Percentiles rank a stretch among this genome's conserved stretches.
phyloP scores from a whole-genome alignment of 1,284 basidiomycete genomes.

The Malassezia yamatoensis region DNA sequence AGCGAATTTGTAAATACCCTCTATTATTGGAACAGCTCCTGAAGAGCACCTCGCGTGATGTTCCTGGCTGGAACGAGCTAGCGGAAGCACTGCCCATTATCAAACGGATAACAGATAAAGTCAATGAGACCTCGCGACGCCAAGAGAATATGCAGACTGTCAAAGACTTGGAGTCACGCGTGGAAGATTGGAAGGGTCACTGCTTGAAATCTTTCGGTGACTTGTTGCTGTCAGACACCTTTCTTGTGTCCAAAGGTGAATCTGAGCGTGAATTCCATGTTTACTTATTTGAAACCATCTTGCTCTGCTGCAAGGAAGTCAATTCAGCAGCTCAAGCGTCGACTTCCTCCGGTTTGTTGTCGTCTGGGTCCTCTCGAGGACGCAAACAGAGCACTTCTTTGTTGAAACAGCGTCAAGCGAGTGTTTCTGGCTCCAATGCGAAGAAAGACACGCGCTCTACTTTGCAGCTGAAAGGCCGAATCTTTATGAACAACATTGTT shows the following conservation, averaged over 20 bases:
- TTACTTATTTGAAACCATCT: slow-evolving; percentile 97
- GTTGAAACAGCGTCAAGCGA: slow-evolving; percentile 24
- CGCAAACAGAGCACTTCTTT: slow-evolving; percentile 33
- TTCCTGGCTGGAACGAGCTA: slow-evolving; percentile 60
- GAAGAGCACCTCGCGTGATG: slow-evolving; percentile 54
- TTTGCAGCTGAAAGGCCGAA: slow-evolving; percentile 85
- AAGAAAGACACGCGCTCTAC: slow-evolving; percentile 52
- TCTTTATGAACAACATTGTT: slow-evolving; percentile 93
- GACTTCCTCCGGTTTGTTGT: slow-evolving; percentile 43
- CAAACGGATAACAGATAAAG: slow-evolving; percentile 84
- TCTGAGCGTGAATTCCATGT: slow-evolving; percentile 96
- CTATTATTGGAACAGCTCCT: slow-evolving; percentile 55
- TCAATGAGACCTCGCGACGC: slow-evolving; percentile 85
- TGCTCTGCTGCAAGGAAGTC: slow-evolving; percentile 90
- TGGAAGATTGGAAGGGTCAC: slow-evolving; percentile 99
- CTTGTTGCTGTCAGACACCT: slow-evolving; percentile 84
- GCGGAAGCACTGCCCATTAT: slow-evolving; percentile 72
- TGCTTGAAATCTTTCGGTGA: slow-evolving; percentile 85
- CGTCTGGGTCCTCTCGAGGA: slow-evolving; percentile 40
- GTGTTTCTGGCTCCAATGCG: slow-evolving; percentile 9
- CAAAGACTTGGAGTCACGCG: slow-evolving; percentile 72
- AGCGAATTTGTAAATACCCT: slow-evolving; percentile 68
- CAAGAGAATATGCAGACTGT: slow-evolving; percentile 74
- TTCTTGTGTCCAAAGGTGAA: slow-evolving; percentile 89
- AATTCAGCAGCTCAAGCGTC: slow-evolving; percentile 31